Evolutionary conservation across 495 filamentous ascomycete genomes (phyloP).

Genomic region (Tirmania nivea): DNA sequence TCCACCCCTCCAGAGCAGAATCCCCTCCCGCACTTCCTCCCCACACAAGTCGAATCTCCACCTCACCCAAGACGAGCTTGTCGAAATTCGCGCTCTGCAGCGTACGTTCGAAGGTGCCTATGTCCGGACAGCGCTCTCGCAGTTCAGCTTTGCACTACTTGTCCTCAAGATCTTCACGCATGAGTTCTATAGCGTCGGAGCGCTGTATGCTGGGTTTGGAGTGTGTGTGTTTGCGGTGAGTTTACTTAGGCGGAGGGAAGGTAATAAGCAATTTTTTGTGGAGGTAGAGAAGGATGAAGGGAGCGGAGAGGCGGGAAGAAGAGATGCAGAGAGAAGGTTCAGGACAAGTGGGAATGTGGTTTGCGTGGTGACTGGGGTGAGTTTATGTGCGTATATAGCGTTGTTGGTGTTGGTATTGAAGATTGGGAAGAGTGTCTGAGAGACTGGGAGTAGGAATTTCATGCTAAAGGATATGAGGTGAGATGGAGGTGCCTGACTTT

Average conservation of each 20-base stretch:
- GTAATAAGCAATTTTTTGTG: conserved; percentile 82
- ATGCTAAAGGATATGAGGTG: too few species aligned
- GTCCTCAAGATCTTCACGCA: conserved; percentile 90
- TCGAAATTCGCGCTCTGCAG: conserved; percentile 85
- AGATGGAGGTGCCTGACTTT: too few species aligned
- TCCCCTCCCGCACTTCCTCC: too few species aligned
- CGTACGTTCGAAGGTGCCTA: conserved; percentile 96
- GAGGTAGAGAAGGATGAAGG: conserved; percentile 28
- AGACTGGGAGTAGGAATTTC: background rate
- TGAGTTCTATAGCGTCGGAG: conserved; percentile 86
- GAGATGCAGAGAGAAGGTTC: conserved; percentile 4
- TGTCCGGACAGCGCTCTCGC: conserved; percentile 74
- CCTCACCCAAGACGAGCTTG: conserved; percentile 61
- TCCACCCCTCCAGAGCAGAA: too few species aligned
- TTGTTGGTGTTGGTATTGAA: conserved; percentile 54
- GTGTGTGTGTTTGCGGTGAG: conserved; percentile 61
- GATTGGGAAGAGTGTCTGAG: background rate
- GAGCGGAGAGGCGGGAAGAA: conserved; percentile 68
- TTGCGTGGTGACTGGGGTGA: conserved; percentile 60
- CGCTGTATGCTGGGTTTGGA: conserved; percentile 79
- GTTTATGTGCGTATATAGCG: conserved; percentile 57
- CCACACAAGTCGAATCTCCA: too few species aligned
- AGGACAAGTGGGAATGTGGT: conserved; percentile 57
- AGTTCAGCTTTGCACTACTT: conserved; percentile 86
- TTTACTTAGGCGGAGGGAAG: conserved; percentile 62